Base-by-base conservation (phyloP, 2,329 filamentous ascomycete species). In the Bipolaris sorokiniana region DNA sequence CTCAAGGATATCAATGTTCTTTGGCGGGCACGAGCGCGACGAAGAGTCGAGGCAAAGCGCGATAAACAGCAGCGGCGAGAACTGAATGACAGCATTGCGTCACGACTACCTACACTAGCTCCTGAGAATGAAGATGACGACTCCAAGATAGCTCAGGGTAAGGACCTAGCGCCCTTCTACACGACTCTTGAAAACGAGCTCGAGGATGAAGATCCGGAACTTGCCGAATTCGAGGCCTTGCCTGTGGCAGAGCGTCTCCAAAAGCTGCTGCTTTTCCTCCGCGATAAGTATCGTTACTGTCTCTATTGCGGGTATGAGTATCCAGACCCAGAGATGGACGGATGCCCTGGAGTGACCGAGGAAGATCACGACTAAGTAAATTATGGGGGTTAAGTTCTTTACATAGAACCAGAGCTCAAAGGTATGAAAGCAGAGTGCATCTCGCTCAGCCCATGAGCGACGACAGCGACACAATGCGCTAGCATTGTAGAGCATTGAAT, bases 301-400 rank as follows among this genome's bases (percentile, higher is more conserved):
- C 97, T 97, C 74, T 99, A 93, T 90, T 99, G 95, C 78, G 98
- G 97, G 75, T 90, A 84, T 76, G 81, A 81, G 50, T 99, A 97
- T 74, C 84, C 87, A 0, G 87, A 92, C 69, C 80, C 79, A 34
- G 77, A 80, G 34, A 88, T 97, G 89, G 91, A 95, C 11, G 93
- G 91, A 0, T 99, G 95, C 81, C 94, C 95, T 0, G 95, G 95
- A 0, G 54, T 88, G 34, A 90, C 87, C 0, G 95, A 97, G 77
- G 92, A 97, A 70, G 93, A 97, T 68, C 86, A 88, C 71, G 86
- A 86, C 65, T 88, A 73, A 85, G 31, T 11, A 26, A 15, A 3
- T 18, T 15, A 15, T 15, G 13, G 20, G 23, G 28, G 16, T 33
- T 9, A 13, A 11, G 16, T 3, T 16, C 1, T 26, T 3, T 33